Percentiles rank a stretch among this genome's conserved stretches.
Evolutionary conservation across 495 filamentous ascomycete species (phyloP).

Genomic region (Neurospora sp.): DNA sequence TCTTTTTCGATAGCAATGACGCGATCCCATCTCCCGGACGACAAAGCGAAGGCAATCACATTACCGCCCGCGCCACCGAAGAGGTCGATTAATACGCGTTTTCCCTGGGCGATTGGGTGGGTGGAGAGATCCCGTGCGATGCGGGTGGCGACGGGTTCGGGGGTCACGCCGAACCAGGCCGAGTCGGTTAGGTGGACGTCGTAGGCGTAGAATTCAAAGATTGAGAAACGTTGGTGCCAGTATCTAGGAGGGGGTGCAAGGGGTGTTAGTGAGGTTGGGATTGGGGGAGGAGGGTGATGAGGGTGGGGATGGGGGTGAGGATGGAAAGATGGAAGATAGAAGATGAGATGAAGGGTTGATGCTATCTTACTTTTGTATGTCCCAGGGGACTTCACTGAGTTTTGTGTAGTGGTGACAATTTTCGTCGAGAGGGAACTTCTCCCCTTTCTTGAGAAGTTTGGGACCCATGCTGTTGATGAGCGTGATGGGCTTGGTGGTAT

Average conservation of each 20-base stretch:
- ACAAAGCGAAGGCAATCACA: slow-evolving; percentile 82
- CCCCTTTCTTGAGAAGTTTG: slow-evolving; percentile 5
- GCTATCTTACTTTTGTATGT: slow-evolving; percentile 59
- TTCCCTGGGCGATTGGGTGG: slow-evolving; percentile 24
- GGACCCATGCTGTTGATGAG: slow-evolving; percentile 2
- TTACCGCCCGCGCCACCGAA: slow-evolving; percentile 93
- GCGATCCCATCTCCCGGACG: slow-evolving; percentile 55
- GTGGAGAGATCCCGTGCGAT: slow-evolving; percentile 65
- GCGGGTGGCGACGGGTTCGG: slow-evolving; percentile 74
- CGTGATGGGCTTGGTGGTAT: background rate
- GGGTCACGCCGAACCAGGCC: slow-evolving; percentile 94
- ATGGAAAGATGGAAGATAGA: too few species aligned
- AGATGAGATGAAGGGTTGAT: background rate
- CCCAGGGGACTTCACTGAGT: slow-evolving; percentile 55
- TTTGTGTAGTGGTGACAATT: slow-evolving; percentile 56
- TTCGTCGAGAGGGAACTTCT: slow-evolving; percentile 34
- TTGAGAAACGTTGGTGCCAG: slow-evolving; percentile 73
- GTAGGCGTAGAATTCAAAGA: slow-evolving; percentile 74
- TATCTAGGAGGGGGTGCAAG: slow-evolving; percentile 39
- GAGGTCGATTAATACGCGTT: slow-evolving; percentile 61
- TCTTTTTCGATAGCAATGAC: slow-evolving; percentile 86
- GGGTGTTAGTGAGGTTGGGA: background rate
- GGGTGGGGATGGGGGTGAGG: background rate
- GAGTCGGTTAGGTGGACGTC: slow-evolving; percentile 84
- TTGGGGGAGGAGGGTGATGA: background rate